Evolutionary conservation across 2,329 filamentous ascomycete genomes (phyloP), one percentile per base, ranked within the genome.

Genomic region (Hypoxylon sp.): DNA sequence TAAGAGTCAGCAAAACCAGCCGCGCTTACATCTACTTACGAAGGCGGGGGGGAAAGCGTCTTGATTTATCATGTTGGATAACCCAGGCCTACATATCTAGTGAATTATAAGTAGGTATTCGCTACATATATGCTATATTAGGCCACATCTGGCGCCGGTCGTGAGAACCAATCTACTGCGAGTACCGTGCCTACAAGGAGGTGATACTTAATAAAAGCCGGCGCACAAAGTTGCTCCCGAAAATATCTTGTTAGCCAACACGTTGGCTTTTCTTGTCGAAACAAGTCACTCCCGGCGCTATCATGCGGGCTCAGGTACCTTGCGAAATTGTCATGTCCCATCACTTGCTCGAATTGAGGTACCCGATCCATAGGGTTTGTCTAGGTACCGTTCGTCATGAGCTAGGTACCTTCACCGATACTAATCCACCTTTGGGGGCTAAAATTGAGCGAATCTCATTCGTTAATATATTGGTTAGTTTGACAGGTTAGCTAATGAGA

Each of bases 381-480:
- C 25, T 28, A 50, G 14, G 60, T 64, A 57, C 25, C 46, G 51
- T 57, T 28, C 30, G 45, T 36, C 63, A 57, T 56, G 48, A 28
- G 30, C 36, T 51, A 61, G 36, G 51, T 64, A 58, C 57, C 46
- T 19, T 41, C 46, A 58, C 43, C 45, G 11, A 51, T 48, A 3
- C 11, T 2, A 53, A 61, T 64, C 41, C 57, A 25, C 34, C 11
- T 32, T 65, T 64, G 65, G 60, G 65, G 65, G 60, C 65, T 14
- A 49, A 67, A 67, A 52, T 32, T 21, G 34, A 49, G 1, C 28
- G 14, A 38, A 43, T 25, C 45, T 52, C 28, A 63, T 63, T 52
- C 52, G 60, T 51, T 32, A 36, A 51, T 34, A 13, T 3, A 6
- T 5, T 28, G 25, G 43, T 48, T 48, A 48, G 23, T 38, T 25